Conservation (phyloP, 768 basidiomycete genomes). For the Collybia sp. region DNA sequence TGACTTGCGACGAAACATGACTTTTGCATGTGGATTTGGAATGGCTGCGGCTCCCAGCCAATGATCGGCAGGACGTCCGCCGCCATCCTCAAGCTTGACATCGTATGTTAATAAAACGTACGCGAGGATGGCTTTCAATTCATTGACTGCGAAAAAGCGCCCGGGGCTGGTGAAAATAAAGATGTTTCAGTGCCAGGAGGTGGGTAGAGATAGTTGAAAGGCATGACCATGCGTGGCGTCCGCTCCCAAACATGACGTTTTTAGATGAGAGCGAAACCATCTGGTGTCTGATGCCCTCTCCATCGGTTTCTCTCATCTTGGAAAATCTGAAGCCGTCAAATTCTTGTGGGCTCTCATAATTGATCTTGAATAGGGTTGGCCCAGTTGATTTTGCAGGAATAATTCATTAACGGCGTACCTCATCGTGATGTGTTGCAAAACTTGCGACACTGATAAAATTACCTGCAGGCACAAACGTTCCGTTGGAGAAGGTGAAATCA, state of each 20-base stretch:
- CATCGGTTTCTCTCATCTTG: slow-evolving; percentile 27
- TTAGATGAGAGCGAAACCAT: slow-evolving; percentile 22
- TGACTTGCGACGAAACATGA: not conserved
- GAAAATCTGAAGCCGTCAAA: slow-evolving; percentile 47
- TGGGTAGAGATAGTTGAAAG: not conserved
- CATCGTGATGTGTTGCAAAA: slow-evolving; percentile 16
- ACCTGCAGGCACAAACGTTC: slow-evolving; percentile 18
- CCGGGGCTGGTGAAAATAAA: slow-evolving; percentile 17
- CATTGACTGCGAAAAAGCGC: slow-evolving; percentile 29
- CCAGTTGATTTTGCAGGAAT: not conserved
- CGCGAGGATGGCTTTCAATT: slow-evolving; percentile 27
- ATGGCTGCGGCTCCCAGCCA: not conserved
- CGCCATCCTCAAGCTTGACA: slow-evolving; percentile 22
- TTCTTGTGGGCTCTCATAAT: slow-evolving; percentile 35
- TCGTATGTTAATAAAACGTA: slow-evolving; percentile 29
- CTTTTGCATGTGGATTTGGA: slow-evolving; percentile 1
- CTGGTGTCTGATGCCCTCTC: slow-evolving; percentile 28
- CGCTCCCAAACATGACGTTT: slow-evolving; percentile 34
- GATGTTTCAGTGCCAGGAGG: not conserved
- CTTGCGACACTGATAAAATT: slow-evolving; percentile 16
- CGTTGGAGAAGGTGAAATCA: slow-evolving; percentile 20
- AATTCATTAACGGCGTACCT: slow-evolving; percentile 8
- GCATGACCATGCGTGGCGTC: slow-evolving; percentile 17
- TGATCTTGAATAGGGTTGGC: slow-evolving; percentile 11
- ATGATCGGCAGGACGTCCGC: not conserved